Conservation (phyloP, 169 alveolate species). For the Besnoitia besnoiti region DNA sequence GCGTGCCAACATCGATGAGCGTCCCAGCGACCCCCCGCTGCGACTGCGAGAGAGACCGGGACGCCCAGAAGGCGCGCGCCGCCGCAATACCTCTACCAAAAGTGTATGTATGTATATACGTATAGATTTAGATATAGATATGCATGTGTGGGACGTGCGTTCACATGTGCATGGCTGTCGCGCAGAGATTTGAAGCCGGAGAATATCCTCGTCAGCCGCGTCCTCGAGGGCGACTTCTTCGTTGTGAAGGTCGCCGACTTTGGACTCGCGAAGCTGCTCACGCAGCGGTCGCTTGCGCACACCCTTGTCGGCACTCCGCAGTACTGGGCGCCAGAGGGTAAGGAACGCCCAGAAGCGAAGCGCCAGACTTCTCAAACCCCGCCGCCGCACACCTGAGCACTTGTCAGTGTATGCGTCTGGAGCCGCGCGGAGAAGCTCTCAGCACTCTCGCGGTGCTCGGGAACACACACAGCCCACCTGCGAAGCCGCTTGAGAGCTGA, state of each 20-base stretch:
- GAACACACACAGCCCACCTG: not conserved
- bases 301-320: conserved; percentile 80
- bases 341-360: not conserved
- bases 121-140: not conserved
- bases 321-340: conserved; percentile 65
- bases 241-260: conserved; percentile 76
- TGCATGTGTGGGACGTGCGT: not conserved
- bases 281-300: conserved; percentile 65
- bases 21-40: no score
- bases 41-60: no score
- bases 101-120: not conserved
- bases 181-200: conserved; percentile 78
- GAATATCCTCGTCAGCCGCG: conserved; percentile 69
- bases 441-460: not conserved
- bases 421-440: not conserved
- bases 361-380: no score
- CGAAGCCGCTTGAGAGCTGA: no score
- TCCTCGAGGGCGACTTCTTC: conserved; percentile 69
- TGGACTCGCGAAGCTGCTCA: conserved; percentile 74
- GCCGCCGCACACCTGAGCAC: not conserved
- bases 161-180: no score
- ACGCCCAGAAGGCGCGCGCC: no score
- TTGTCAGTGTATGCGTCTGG: not conserved
- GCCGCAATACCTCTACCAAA: no score
- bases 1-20: no score